Evolutionary conservation across 257 asterid genomes (phyloP).

Genomic region (Ocimum tenuiflorum): DNA sequence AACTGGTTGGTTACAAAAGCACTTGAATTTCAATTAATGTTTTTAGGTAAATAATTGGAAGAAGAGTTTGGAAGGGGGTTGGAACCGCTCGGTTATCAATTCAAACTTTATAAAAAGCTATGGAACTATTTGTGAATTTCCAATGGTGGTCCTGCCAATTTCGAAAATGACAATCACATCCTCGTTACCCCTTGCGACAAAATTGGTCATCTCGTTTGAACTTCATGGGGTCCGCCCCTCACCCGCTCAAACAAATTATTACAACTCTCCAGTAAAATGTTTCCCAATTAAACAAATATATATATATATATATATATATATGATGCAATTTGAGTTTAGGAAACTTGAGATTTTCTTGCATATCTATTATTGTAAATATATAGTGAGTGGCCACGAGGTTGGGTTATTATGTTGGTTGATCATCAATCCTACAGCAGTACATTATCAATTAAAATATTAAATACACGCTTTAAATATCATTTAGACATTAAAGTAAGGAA

Average conservation of each 20-base stretch:
- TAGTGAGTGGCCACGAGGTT: slow-evolving; percentile 11
- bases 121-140: slow-evolving; percentile 16
- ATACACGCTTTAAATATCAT: slow-evolving; percentile 17
- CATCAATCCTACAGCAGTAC: slow-evolving; percentile 29
- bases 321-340: too few relatives aligned
- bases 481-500: slow-evolving; percentile 13
- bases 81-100: slow-evolving; percentile 22
- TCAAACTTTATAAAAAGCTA: slow-evolving; percentile 38
- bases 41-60: too few relatives aligned
- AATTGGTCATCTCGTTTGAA: neutral
- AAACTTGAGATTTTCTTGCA: too few relatives aligned
- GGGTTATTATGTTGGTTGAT: slow-evolving; percentile 33
- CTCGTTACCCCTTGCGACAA: neutral
- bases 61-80: neutral
- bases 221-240: too few relatives aligned
- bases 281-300: too few relatives aligned
- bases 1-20: neutral
- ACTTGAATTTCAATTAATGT: neutral
- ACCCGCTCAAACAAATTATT: too few relatives aligned
- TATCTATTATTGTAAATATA: too few relatives aligned
- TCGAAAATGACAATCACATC: slow-evolving; percentile 21
- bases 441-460: neutral
- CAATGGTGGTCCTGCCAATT: slow-evolving; percentile 26
- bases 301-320: too few relatives aligned
- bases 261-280: too few relatives aligned